Base-by-base conservation (phyloP, 2,329 filamentous ascomycete species). In the Chrysoporthe puriensis region DNA sequence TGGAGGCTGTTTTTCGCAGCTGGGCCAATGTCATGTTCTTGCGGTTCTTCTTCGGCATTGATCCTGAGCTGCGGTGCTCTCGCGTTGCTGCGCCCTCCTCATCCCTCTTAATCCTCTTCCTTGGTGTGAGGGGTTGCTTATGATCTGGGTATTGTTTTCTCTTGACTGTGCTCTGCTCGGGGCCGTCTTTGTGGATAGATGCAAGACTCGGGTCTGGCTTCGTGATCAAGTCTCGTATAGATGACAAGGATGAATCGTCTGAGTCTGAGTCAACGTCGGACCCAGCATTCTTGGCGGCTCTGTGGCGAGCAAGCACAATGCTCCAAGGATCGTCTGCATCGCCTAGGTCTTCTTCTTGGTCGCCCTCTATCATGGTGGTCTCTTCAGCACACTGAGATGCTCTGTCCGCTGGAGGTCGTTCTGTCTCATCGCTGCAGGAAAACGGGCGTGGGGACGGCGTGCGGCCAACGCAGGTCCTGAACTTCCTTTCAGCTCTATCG, bases 1-100 rank as follows among this genome's bases (percentile, higher is more conserved):
- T 72, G 58, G 68, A 69, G 34, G 71, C 73, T 9, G 71, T 72
- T 56, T 71, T 72, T 44, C 74, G 76, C 32, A 76, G 69, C 4
- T 72, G 71, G 4, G 71, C 73, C 7, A 77, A 67, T 7, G 72
- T 73, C 16, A 62, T 57, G 8, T 57, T 26, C 6, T 68, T 70
- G 3, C 46, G 21, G 16, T n/a, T 46, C 52, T 60, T 71, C 64
- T 56, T 34, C 64, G 8, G 66, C 36, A 36, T 40, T 6, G 44
- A 11, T 7, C 16, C 40, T n/a, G n/a, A 13, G 26, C 36, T 7
- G 32, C 32, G 21, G n/a, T 18, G 34, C 8, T 40, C 34, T 26
- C 26, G 46, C 32, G 16, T 5, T 32, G 1, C 13, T 0, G 46
- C 34, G 18, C 21, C 16, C 14, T 32, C 13, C 1, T 52, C 46